Percentiles rank a stretch among this genome's conserved stretches.
Evolutionary conservation across 305 asterid genomes (phyloP).

Genomic region (Rubia occidens): DNA sequence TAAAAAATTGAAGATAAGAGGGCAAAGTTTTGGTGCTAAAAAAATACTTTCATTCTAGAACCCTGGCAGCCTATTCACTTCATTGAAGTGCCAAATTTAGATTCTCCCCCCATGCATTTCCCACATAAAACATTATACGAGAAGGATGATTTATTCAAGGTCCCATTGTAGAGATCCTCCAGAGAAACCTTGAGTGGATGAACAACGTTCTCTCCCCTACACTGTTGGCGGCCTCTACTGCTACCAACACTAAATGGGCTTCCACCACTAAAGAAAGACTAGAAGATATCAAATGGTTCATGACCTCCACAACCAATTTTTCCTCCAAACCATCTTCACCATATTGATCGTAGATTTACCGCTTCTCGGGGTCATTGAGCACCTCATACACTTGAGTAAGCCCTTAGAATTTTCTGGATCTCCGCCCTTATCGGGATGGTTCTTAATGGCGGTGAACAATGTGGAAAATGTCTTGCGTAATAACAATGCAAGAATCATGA

Average conservation of each 20-base stretch:
- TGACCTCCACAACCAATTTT: conserved; percentile 85
- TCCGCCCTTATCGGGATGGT: conserved; percentile 60
- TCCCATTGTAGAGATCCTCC: conserved; percentile 79
- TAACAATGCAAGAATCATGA: too few relatives aligned
- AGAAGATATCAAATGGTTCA: conserved; percentile 78
- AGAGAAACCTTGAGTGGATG: conserved; percentile 91
- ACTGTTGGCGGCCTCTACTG: conserved; percentile 82
- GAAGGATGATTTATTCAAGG: conserved; percentile 77
- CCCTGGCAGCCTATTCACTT: conserved; percentile 78
- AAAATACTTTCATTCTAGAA: conserved; percentile 73
- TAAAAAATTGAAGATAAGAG: too few relatives aligned
- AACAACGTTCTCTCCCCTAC: conserved; percentile 90
- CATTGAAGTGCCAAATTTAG: conserved; percentile 78
- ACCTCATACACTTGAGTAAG: conserved; percentile 91
- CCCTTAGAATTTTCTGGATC: conserved; percentile 90
- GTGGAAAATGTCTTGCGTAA: too few relatives aligned
- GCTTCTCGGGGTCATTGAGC: conserved; percentile 77
- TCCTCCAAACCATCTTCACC: conserved; percentile 94
- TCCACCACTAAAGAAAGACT: conserved; percentile 72
- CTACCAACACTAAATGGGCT: conserved; percentile 74
- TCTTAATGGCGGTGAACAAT: conserved; percentile 49
- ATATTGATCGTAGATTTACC: conserved; percentile 80
- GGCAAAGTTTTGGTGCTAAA: too few relatives aligned
- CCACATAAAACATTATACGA: conserved; percentile 75
- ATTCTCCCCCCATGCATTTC: conserved; percentile 92